Percentiles rank a stretch among this genome's conserved stretches.
These are phyloP conservation scores for Digitaria exilis DNA, from an alignment of 202 grass and related monocot genomes.

Conservation along the genomic window DNA sequence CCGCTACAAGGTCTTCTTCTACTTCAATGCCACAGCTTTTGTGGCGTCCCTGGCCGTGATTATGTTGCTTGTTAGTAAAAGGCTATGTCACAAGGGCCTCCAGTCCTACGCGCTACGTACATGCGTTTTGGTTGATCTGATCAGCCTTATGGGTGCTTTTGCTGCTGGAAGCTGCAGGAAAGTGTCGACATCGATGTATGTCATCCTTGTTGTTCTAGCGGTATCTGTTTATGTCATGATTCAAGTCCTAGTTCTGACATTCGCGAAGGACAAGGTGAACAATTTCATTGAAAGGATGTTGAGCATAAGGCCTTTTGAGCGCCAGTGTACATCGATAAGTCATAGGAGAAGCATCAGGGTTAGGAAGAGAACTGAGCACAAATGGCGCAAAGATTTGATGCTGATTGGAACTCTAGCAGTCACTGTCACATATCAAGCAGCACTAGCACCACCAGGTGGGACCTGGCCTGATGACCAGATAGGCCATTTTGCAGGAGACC, in stretches of 20 bases:
- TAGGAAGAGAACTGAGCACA: slow-evolving; percentile 32
- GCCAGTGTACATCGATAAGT: not conserved
- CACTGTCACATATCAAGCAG: slow-evolving; percentile 58
- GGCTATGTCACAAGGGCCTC: slow-evolving; percentile 35
- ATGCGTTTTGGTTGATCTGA: slow-evolving; percentile 52
- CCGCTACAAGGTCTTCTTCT: slow-evolving; percentile 61
- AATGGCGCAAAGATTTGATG: slow-evolving; percentile 65
- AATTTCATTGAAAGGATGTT: not conserved
- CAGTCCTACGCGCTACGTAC: slow-evolving; percentile 37
- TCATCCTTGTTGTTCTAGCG: slow-evolving; percentile 46
- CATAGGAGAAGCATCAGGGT: not conserved
- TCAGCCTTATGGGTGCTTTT: slow-evolving; percentile 75
- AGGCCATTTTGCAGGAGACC: slow-evolving; percentile 47
- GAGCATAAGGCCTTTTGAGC: not conserved
- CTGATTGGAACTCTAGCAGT: slow-evolving; percentile 50
- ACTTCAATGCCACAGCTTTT: slow-evolving; percentile 66
- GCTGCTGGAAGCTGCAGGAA: slow-evolving; percentile 56
- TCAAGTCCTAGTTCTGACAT: slow-evolving; percentile 38
- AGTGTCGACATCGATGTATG: slow-evolving; percentile 38
- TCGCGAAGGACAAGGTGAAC: slow-evolving; percentile 33
- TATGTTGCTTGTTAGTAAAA: slow-evolving; percentile 61
- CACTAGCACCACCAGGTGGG: slow-evolving; percentile 44
- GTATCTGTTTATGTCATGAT: slow-evolving; percentile 55
- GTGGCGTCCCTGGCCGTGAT: slow-evolving; percentile 62
- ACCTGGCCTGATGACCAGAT: slow-evolving; percentile 39